Base-by-base conservation (phyloP, 2,329 filamentous ascomycete species). In the Penicillium frequentans region DNA sequence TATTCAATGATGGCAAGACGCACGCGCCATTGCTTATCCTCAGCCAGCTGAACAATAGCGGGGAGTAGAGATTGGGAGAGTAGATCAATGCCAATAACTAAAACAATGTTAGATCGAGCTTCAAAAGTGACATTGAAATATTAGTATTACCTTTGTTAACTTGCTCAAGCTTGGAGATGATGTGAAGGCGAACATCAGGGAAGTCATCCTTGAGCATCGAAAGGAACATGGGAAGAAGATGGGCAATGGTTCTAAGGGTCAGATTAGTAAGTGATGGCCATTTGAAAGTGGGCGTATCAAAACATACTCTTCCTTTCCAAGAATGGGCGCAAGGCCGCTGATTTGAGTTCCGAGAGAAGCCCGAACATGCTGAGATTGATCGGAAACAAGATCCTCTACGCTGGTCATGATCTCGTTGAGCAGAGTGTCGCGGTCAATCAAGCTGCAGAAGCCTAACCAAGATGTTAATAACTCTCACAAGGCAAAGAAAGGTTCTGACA, bases 151-250 rank as follows among this genome's bases (percentile, higher is more conserved):
- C 90, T 79, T 97, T 91, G 79, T 99, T 99, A 63, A 99, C 95
- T 62, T 96, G 86, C 80, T 99, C 96, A 54, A 99, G 87, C 79
- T 99, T 99, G n/a, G 95, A 98, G 71, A 99, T 99, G 75, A 99
- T 99, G 79, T 99, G 96, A 58, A 99, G 86, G 61, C 95, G 90
- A 51, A 99, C 95, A 73, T 99, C 95, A 23, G 95, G 95, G 76
- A 97, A 98, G 73, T 99, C 95, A 70, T 99, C 95, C 84, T 98
- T 99, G 69, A 99, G 87, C 95, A 99, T 99, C 75, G 96, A 91
- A 53, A 99, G 84, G 78, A 99, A 98, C 93, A 99, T 99, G 53
- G 95, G 95, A 45, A 99, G 85, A 45, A 99, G 86, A 74, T 99
- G 95, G 67, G 95, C 89, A 65, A 96, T 98, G 29, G 95, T 99